Evolutionary conservation across 192 early-diverging fungal genomes (phyloP), one percentile per base, ranked within the genome.

Genomic region (Chytriomyces confervae): DNA sequence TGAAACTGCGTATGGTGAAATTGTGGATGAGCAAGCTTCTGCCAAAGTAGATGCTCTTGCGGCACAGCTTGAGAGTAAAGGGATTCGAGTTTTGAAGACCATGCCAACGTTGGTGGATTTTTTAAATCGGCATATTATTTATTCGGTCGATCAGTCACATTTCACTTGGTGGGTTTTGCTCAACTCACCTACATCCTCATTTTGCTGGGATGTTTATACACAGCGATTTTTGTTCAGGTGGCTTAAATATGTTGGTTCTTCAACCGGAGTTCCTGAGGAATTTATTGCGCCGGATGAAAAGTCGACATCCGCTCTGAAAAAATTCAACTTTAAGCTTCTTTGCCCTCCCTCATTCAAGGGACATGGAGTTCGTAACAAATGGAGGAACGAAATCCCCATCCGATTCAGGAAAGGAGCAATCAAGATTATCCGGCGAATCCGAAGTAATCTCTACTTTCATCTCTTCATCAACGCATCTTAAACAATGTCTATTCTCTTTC

Each of bases 221-320:
- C 2, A 27, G 11, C 16, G 3, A 65, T 36, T 36, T 36, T 23
- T 46, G 1, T 69, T 29, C 8, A 72, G 69, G 69, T 74, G 72
- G 72, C 72, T 62, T 50, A 73, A 44, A 62, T 62, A 73, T 45
- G 72, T 73, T 7, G 60, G 72, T 23, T 13, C 53, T 46, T 16
- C 36, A 47, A 24, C 61, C 24, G 61, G 61, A 62, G 61, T 62
- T 23, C 60, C 61, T n/a, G 46, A 47, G 7, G 45, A 61, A 18
- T n/a, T 23, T 45, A n/a, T 62, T 45, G 36, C 45, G 23, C 72
- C 72, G 18, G 61, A 74, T 20, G n/a, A n/a, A 29, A 74, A 74
- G 16, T 7, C 9, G 10, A 43, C 44, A 10, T 23, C 23, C 16
- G 27, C 61, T 45, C 27, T 74, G 24, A 18, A 18, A 62, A 47